These are phyloP conservation scores for Populus hybrid DNA, from an alignment of 441 rosid species.

Conservation along the genomic window DNA sequence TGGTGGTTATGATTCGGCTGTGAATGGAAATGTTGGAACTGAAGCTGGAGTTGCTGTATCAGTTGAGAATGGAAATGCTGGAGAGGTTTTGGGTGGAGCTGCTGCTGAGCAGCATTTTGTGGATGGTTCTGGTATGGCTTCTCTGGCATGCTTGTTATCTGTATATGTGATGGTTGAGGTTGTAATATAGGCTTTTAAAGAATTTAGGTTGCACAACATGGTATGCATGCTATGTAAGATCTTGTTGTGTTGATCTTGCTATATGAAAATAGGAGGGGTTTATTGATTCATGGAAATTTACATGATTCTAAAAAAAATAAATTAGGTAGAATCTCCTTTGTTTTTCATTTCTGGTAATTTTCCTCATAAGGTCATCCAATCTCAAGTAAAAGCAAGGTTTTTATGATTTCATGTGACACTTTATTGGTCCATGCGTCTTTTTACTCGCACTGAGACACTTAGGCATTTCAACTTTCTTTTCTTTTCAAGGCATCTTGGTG, in stretches of 20 bases:
- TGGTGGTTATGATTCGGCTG: constrained; percentile 34
- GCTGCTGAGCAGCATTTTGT: constrained; percentile 37
- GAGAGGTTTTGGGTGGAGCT: constrained; percentile 34
- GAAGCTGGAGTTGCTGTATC: constrained; percentile 32
- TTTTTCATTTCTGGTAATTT: background rate
- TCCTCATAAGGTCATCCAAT: background rate
- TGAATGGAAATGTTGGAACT: constrained; percentile 50
- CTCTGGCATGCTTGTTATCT: background rate
- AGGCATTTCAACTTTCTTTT: no score
- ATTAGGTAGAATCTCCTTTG: background rate
- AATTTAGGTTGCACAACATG: background rate
- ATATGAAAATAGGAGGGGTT: background rate
- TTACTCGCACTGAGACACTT: no score
- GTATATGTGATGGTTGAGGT: background rate
- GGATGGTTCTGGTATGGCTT: constrained; percentile 61
- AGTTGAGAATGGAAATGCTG: constrained; percentile 58
- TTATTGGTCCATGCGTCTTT: no score
- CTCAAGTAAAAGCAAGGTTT: background rate
- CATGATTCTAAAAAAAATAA: background rate
- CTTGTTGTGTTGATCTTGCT: background rate
- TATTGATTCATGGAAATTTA: background rate
- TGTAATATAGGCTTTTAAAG: background rate
- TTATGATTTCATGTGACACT: background rate
- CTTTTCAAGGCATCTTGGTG: no score
- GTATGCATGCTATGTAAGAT: background rate